These are phyloP conservation scores for Boletus subparvulus DNA, from an alignment of 768 basidiomycete species.

Conservation along the genomic window DNA sequence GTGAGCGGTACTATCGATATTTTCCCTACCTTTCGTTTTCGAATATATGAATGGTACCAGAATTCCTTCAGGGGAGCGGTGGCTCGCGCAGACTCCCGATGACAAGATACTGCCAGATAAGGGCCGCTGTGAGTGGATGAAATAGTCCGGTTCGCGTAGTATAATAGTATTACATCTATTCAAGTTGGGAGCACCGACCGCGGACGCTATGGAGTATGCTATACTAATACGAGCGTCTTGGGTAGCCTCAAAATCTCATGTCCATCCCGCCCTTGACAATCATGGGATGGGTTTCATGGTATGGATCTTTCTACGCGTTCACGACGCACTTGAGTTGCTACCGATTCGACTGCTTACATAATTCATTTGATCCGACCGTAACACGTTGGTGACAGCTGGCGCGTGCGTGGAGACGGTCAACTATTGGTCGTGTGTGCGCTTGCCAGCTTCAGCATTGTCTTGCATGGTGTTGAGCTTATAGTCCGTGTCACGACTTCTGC, in stretches of 20 bases:
- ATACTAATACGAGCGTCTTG: neutral
- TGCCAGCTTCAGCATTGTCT: neutral
- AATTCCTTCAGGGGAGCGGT: neutral
- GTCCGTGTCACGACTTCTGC: neutral
- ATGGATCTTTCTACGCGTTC: neutral
- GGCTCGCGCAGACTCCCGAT: neutral
- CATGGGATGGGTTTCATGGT: conserved; percentile 8
- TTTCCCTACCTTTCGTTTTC: neutral
- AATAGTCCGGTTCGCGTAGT: neutral
- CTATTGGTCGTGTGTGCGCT: neutral
- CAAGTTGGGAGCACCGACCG: neutral
- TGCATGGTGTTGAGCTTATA: conserved; percentile 1
- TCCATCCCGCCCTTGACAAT: neutral
- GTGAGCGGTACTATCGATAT: neutral
- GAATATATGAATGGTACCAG: neutral
- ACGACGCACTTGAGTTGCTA: conserved; percentile 11
- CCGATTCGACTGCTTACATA: conserved; percentile 8
- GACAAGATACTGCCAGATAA: neutral
- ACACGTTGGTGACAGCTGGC: neutral
- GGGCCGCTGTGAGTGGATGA: too few species aligned
- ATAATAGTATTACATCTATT: neutral
- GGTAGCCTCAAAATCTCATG: neutral
- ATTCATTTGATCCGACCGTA: neutral
- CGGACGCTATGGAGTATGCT: neutral
- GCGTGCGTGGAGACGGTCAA: conserved; percentile 9